Evolutionary conservation across 176 grass and related monocot species (phyloP).

Genomic region (Bromus sterilis): DNA sequence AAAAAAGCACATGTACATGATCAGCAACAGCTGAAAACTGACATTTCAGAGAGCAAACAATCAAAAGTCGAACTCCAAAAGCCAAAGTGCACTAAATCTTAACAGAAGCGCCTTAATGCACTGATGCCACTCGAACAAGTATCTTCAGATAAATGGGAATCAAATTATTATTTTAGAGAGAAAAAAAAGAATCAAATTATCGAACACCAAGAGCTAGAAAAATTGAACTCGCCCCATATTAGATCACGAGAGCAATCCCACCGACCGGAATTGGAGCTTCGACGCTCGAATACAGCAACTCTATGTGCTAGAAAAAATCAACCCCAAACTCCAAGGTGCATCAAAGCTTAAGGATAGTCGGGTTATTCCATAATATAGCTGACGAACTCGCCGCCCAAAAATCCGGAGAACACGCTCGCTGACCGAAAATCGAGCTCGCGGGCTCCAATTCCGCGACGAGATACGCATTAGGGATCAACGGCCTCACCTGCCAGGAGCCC

Average conservation of each 20-base stretch:
- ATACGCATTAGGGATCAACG: background rate
- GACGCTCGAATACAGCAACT: background rate
- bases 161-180: no score
- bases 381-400: background rate
- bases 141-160: background rate
- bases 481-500: conserved; percentile 47
- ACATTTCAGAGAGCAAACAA: background rate
- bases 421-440: background rate
- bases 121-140: background rate
- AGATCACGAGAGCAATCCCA: no score
- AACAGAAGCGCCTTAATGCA: background rate
- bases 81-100: background rate
- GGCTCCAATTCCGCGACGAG: background rate
- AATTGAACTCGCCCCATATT: no score
- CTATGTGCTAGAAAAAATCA: no score
- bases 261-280: no score
- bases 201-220: background rate
- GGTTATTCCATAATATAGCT: background rate
- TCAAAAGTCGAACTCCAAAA: background rate
- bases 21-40: background rate
- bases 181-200: background rate
- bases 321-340: background rate
- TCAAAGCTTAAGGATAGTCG: background rate
- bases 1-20: background rate
- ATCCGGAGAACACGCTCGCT: background rate